Evolutionary conservation across 2,329 filamentous ascomycete species (phyloP), one percentile per base, ranked within the genome.

Genomic region (Penicillium palitans): DNA sequence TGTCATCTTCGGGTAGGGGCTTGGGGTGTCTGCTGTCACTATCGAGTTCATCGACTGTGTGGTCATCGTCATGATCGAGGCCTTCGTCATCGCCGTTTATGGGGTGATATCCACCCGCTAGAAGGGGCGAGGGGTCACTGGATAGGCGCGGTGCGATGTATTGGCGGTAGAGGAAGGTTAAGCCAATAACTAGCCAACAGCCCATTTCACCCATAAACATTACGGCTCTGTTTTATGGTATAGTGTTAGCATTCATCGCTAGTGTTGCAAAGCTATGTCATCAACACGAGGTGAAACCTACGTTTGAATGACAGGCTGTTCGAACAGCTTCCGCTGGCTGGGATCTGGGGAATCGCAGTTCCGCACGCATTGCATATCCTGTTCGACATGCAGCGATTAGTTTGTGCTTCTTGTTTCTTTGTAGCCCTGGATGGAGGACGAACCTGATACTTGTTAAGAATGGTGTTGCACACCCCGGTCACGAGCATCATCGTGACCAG

Each of bases 121-220:
- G 58, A 69, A 77, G 55, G 70, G 80, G 66, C 54, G 75, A 64
- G 66, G 76, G 57, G 37, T 64, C 65, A 76, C 80, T 66, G 10
- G 72, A 71, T 13, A 75, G 61, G 19, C 70, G 72, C 19, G 68
- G 70, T 45, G 78, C 76, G 46, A 77, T 67, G 67, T 84, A 84
- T 62, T 83, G 84, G 49, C 82, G 81, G 75, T 90, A 90, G 2
- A 93, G 77, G 24, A 84, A 81, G 71, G 90, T 87, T 50, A 84
- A 69, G 24, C 89, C 87, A 44, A 98, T 84, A 53, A 99, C 91
- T 15, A 98, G 83, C 93, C 93, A 99, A 80, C 92, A 96, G 62
- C 92, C 93, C 83, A 91, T 90, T 76, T 99, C 95, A 56, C 95
- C 95, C 61, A 97, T 84, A 74, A 99, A 99, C 95, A 99, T 99